These are phyloP conservation scores for Eucalyptus victrix DNA, from an alignment of 345 rosid species.

Conservation along the genomic window DNA sequence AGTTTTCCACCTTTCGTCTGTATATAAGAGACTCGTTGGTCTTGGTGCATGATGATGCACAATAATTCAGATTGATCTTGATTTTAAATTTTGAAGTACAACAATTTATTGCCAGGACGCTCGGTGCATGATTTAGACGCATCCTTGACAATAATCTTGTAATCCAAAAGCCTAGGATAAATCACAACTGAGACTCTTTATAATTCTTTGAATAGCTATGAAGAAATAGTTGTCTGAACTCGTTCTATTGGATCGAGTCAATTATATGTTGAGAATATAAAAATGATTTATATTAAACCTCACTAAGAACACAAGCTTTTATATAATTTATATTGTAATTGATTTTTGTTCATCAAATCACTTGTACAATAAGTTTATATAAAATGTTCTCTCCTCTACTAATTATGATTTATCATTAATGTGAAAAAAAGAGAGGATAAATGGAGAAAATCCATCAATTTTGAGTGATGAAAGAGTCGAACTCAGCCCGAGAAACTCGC, in stretches of 20 bases:
- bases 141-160: too few relatives aligned
- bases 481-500: too few relatives aligned
- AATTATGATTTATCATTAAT: neutral
- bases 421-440: neutral
- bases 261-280: neutral
- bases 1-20: neutral
- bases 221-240: neutral
- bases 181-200: neutral
- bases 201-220: neutral
- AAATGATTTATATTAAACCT: neutral
- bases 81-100: too few relatives aligned
- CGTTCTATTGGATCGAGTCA: neutral
- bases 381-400: too few relatives aligned
- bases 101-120: too few relatives aligned
- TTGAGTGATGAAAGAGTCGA: constrained; percentile 2
- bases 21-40: neutral
- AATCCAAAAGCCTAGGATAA: too few relatives aligned
- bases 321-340: neutral
- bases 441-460: constrained; percentile 6
- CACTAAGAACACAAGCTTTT: neutral
- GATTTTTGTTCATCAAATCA: neutral
- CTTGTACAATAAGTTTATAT: neutral
- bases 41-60: neutral
- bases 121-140: too few relatives aligned
- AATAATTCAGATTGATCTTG: neutral